A percentile compares a stretch with the other conserved stretches of the same genome.
Evolutionary conservation across 352 stramenopile species (phyloP).

Genomic region (Phytophthora ramorum): DNA sequence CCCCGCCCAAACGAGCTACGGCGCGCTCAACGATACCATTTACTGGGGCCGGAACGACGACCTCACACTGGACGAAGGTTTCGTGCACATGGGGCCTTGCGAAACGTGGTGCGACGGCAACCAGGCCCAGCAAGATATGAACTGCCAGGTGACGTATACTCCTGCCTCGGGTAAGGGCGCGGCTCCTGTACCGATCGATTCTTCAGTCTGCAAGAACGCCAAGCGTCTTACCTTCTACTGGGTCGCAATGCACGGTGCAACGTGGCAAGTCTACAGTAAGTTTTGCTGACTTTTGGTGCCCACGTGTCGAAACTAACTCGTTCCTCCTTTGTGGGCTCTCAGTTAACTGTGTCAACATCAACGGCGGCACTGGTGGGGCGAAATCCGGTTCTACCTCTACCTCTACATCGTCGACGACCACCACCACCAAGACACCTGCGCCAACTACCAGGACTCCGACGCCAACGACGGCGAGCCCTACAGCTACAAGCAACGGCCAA

Average conservation of each 20-base stretch:
- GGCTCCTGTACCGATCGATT: conserved; percentile 46
- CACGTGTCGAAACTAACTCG: conserved; percentile 8
- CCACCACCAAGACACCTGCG: conserved; percentile 9
- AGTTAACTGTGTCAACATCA: conserved; percentile 48
- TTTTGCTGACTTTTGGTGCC: background rate
- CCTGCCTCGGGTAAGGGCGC: conserved; percentile 27
- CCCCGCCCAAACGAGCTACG: conserved; percentile 41
- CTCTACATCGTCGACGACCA: conserved; percentile 4
- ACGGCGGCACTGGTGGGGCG: conserved; percentile 15
- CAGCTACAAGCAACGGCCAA: conserved; percentile 15
- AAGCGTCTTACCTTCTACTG: conserved; percentile 62
- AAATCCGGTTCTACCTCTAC: conserved; percentile 4
- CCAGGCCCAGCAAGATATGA: conserved; percentile 41
- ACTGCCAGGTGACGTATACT: conserved; percentile 46
- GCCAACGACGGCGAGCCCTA: conserved; percentile 7
- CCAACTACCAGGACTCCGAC: conserved; percentile 15
- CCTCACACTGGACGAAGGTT: conserved; percentile 37
- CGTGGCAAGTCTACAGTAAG: conserved; percentile 67
- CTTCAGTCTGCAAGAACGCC: conserved; percentile 40
- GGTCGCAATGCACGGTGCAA: conserved; percentile 52
- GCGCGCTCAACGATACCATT: conserved; percentile 42
- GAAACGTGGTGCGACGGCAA: conserved; percentile 55
- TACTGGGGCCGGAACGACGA: conserved; percentile 48
- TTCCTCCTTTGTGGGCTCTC: background rate
- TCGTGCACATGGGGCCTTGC: conserved; percentile 54